phyloP scores from a whole-genome alignment of 139 green algal genomes.

The Klebsormidium nitens region DNA sequence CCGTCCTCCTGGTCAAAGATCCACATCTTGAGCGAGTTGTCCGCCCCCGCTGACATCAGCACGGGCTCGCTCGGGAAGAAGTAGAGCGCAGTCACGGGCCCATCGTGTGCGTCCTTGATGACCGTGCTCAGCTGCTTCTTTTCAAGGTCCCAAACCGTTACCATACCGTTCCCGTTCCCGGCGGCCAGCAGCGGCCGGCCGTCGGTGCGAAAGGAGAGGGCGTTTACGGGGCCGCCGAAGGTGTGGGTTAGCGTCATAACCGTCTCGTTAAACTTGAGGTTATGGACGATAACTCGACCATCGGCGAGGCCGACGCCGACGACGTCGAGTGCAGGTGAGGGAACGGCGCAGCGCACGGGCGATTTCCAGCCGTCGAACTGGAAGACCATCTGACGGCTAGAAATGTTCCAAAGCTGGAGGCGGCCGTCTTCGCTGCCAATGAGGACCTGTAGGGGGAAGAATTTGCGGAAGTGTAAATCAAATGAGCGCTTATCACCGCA shows the following conservation, averaged over 20 bases:
- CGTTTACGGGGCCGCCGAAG: conserved; percentile 19
- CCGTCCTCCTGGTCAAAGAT: conserved; percentile 75
- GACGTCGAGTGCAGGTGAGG: conserved; percentile 86
- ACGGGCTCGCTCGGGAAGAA: conserved; percentile 76
- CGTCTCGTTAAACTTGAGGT: conserved; percentile 68
- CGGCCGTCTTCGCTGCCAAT: conserved; percentile 62
- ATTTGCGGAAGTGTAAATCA: too few relatives aligned
- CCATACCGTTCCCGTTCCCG: conserved; percentile 57
- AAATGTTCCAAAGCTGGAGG: conserved; percentile 89
- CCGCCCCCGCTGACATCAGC: conserved; percentile 72
- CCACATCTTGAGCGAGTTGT: conserved; percentile 89
- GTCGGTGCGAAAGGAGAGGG: conserved; percentile 39
- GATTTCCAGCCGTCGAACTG: conserved; percentile 61
- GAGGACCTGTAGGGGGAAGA: too few relatives aligned
- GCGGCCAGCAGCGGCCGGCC: conserved; percentile 60
- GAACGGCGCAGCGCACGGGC: conserved; percentile 55
- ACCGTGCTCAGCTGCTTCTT: conserved; percentile 63
- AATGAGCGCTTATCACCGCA: too few relatives aligned
- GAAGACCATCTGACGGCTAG: conserved; percentile 57
- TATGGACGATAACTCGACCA: conserved; percentile 74
- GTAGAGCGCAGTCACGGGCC: conserved; percentile 46
- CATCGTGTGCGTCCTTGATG: conserved; percentile 66
- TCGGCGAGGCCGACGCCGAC: conserved; percentile 83
- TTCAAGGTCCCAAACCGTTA: conserved; percentile 93
- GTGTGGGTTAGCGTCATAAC: conserved; percentile 59